Conservation (phyloP, 345 rosid species). For the Citrus hindsii region DNA sequence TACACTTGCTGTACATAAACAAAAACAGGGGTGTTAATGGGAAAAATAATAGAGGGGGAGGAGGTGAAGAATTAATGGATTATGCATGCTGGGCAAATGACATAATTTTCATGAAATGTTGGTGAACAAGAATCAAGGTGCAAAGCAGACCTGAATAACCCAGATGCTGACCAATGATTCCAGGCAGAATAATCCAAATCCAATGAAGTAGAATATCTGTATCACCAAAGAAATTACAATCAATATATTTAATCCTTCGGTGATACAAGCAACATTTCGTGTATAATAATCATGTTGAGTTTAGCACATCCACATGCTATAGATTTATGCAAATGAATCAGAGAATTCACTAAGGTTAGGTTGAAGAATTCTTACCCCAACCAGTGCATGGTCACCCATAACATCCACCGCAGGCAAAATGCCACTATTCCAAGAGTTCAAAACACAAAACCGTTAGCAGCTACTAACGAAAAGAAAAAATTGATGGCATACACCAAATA, state of each 20-base stretch:
- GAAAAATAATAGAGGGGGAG: too few species aligned
- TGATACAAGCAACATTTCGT: background rate
- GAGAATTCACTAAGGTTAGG: background rate
- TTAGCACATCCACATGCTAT: background rate
- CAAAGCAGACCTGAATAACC: constrained; percentile 72
- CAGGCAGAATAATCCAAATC: constrained; percentile 63
- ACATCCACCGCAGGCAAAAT: constrained; percentile 82
- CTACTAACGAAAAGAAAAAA: background rate
- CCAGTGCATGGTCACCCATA: constrained; percentile 34
- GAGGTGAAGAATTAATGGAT: too few species aligned
- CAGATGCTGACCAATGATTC: constrained; percentile 83
- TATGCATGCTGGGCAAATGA: background rate
- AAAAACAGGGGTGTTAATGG: background rate
- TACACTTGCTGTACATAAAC: constrained; percentile 57
- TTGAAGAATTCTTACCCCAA: constrained; percentile 54
- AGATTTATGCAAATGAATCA: background rate
- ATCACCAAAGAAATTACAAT: constrained; percentile 6
- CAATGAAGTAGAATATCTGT: constrained; percentile 89
- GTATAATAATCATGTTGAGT: background rate
- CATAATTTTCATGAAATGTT: background rate
- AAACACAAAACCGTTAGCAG: constrained; percentile 3
- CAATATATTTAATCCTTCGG: background rate
- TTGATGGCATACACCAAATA: background rate
- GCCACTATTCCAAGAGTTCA: constrained; percentile 51
- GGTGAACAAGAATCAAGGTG: background rate